Percentiles rank a stretch among this genome's conserved stretches.
phyloP scores from a whole-genome alignment of 1,284 basidiomycete genomes.

The Salmacisia buchloeana region DNA sequence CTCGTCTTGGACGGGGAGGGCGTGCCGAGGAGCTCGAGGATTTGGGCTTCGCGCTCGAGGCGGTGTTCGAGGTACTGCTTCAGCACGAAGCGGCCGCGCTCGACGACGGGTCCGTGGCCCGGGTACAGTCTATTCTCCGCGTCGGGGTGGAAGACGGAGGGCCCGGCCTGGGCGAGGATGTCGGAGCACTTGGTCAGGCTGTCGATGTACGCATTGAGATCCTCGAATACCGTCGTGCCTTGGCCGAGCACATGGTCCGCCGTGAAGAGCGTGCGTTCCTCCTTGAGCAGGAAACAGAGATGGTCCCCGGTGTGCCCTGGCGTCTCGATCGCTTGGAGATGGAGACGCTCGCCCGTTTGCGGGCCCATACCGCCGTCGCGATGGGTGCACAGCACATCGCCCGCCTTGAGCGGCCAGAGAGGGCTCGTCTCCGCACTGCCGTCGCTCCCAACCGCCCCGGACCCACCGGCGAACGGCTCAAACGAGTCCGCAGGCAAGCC shows the following conservation, averaged over 20 bases:
- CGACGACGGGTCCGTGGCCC: slow-evolving; percentile 75
- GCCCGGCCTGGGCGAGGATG: slow-evolving; percentile 37
- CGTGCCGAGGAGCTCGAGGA: slow-evolving; percentile 60
- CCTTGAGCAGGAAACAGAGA: slow-evolving; percentile 56
- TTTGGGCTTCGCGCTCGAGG: slow-evolving; percentile 72
- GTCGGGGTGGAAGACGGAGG: background rate
- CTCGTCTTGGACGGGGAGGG: slow-evolving; percentile 37
- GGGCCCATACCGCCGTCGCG: slow-evolving; percentile 2
- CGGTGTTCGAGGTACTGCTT: slow-evolving; percentile 73
- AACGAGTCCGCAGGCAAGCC: slow-evolving; percentile 75
- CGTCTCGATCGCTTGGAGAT: slow-evolving; percentile 65
- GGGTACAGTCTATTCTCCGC: slow-evolving; percentile 62
- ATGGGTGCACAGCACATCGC: slow-evolving; percentile 16
- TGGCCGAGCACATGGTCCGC: slow-evolving; percentile 87
- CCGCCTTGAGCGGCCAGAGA: slow-evolving; percentile 22
- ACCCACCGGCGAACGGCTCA: slow-evolving; percentile 58
- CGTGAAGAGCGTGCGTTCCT: slow-evolving; percentile 65
- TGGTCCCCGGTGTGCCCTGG: slow-evolving; percentile 90
- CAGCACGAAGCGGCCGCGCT: slow-evolving; percentile 59
- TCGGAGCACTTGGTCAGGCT: slow-evolving; percentile 64
- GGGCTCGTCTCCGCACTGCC: slow-evolving; percentile 12
- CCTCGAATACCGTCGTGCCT: slow-evolving; percentile 83
- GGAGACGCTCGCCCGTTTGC: background rate
- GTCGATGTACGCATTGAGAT: slow-evolving; percentile 67
- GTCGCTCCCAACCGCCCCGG: too few species aligned